phyloP scores from a whole-genome alignment of 495 filamentous ascomycete genomes.

The Talaromyces stipitatus region DNA sequence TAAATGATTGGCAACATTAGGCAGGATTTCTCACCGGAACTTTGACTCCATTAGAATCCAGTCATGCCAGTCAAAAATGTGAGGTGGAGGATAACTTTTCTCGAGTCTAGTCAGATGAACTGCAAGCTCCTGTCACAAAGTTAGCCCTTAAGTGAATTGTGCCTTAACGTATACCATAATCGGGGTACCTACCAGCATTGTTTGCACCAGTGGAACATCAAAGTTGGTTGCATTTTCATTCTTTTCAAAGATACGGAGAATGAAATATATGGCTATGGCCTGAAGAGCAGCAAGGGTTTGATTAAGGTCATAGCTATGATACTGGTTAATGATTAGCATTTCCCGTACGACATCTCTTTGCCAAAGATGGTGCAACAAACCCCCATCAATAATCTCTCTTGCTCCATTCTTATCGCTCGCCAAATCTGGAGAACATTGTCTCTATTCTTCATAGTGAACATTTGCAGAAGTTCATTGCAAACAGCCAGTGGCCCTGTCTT shows the following conservation, averaged over 20 bases:
- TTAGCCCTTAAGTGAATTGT: background rate
- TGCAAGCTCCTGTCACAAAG: background rate
- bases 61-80: background rate
- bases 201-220: background rate
- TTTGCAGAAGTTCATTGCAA: background rate
- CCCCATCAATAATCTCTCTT: background rate
- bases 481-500: constrained; percentile 1
- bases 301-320: background rate
- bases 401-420: constrained; percentile 1
- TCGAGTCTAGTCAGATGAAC: background rate
- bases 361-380: background rate
- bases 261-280: background rate
- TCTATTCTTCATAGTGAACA: background rate
- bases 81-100: background rate
- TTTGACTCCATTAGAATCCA: background rate
- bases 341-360: background rate
- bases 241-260: background rate
- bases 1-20: background rate
- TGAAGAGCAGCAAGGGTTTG: background rate
- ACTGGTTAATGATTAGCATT: background rate
- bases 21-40: background rate
- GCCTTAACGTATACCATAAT: no score
- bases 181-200: background rate
- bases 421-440: constrained; percentile 2
- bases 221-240: constrained; percentile 2